Conservation (phyloP, 2,329 filamentous ascomycete genomes). For the Corynespora cassiicola region DNA sequence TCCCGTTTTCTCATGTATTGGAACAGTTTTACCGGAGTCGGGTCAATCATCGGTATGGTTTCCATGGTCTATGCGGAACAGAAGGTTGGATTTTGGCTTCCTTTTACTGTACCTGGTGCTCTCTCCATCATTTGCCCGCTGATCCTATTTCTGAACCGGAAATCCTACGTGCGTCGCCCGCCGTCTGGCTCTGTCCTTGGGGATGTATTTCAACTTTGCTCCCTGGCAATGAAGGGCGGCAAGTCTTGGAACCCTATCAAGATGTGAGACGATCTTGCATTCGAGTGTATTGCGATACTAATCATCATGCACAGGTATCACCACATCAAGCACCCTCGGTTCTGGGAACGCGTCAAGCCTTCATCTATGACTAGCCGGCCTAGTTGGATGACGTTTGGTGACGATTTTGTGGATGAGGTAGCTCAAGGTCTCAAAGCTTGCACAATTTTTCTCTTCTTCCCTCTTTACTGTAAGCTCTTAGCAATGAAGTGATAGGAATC, state of each 20-base stretch:
- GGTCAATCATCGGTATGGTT: slow-evolving; percentile 66
- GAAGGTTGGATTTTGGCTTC: slow-evolving; percentile 75
- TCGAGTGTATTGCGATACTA: slow-evolving; percentile 53
- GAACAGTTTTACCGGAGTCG: slow-evolving; percentile 73
- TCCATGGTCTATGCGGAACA: slow-evolving; percentile 74
- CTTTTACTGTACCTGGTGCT: slow-evolving; percentile 68
- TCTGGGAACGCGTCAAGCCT: slow-evolving; percentile 71
- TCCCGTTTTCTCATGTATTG: slow-evolving; percentile 71
- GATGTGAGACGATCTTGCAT: slow-evolving; percentile 58
- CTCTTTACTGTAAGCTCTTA: slow-evolving; percentile 24
- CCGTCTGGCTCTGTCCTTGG: slow-evolving; percentile 72
- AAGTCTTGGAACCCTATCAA: slow-evolving; percentile 63
- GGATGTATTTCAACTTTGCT: slow-evolving; percentile 67
- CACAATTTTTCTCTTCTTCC: slow-evolving; percentile 56
- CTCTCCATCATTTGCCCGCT: slow-evolving; percentile 68
- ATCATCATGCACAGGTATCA: slow-evolving; percentile 27
- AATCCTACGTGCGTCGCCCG: slow-evolving; percentile 50
- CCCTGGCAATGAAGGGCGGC: slow-evolving; percentile 64
- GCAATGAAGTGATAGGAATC: too few species aligned
- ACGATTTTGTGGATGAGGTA: slow-evolving; percentile 72
- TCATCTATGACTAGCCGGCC: slow-evolving; percentile 64
- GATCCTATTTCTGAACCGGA: slow-evolving; percentile 46
- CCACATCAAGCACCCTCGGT: slow-evolving; percentile 58
- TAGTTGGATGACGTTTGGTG: slow-evolving; percentile 78
- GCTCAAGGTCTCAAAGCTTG: slow-evolving; percentile 18